These are phyloP conservation scores for Rheum nobile DNA, from an alignment of 148 eudicot species.

Conservation along the genomic window DNA sequence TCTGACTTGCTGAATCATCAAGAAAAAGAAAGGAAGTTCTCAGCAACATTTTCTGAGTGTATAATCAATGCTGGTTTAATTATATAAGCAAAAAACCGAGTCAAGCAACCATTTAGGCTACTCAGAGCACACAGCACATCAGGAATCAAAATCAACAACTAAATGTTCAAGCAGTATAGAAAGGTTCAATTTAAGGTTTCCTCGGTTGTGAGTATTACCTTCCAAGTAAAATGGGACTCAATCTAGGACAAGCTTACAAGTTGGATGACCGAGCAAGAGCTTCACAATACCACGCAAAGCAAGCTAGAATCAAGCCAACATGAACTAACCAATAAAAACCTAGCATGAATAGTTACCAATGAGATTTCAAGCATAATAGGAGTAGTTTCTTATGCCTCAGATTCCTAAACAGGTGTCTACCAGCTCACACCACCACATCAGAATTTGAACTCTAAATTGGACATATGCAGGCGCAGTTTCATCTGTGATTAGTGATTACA, in stretches of 20 bases:
- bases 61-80: neutral
- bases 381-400: neutral
- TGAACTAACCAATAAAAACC: neutral
- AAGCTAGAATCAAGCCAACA: neutral
- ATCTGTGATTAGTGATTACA: neutral
- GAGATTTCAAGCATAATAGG: neutral
- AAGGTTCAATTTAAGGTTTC: neutral
- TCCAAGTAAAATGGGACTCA: neutral
- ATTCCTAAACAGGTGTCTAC: neutral
- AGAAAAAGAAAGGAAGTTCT: neutral
- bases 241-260: neutral
- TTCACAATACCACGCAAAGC: neutral
- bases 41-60: neutral
- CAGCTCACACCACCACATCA: neutral
- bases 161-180: neutral
- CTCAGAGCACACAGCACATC: neutral
- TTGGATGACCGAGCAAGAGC: neutral
- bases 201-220: too few species aligned
- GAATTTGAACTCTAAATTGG: neutral
- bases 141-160: neutral
- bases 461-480: neutral
- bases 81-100: neutral
- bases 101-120: neutral
- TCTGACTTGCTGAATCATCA: slow-evolving; percentile 72
- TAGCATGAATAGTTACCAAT: neutral